These are phyloP conservation scores for Suillus paluster DNA, from an alignment of 768 basidiomycete species.

Conservation along the genomic window DNA sequence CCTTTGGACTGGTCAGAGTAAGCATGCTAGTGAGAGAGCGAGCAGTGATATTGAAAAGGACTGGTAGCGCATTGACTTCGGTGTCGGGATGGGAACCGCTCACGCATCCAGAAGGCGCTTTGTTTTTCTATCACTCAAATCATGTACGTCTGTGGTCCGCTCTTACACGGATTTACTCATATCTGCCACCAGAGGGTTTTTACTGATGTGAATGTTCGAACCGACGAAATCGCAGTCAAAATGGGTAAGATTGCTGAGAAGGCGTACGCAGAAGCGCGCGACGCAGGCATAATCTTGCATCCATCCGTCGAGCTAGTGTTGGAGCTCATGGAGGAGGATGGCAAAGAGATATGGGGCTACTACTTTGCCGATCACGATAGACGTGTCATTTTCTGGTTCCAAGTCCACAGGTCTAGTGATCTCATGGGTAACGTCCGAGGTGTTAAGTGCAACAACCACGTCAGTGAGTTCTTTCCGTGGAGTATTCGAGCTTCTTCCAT, in stretches of 20 bases:
- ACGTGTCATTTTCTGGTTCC: conserved; percentile 52
- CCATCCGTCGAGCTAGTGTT: conserved; percentile 10
- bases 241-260: neutral
- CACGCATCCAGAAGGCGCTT: conserved; percentile 58
- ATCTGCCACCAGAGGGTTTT: conserved; percentile 10
- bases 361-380: conserved; percentile 50
- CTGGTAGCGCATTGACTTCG: neutral
- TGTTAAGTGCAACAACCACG: conserved; percentile 39
- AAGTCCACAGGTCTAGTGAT: conserved; percentile 36
- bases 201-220: conserved; percentile 14
- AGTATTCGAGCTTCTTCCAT: neutral
- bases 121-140: conserved; percentile 50
- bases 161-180: neutral
- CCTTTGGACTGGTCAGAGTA: neutral
- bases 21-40: neutral
- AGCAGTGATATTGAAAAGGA: neutral
- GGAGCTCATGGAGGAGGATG: conserved; percentile 7
- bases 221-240: neutral
- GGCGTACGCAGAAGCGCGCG: neutral
- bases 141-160: conserved; percentile 35
- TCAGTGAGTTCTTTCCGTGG: conserved; percentile 38
- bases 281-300: neutral
- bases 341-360: conserved; percentile 30
- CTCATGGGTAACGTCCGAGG: conserved; percentile 43
- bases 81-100: conserved; percentile 43